These are phyloP conservation scores for Fusarium oxysporum DNA, from an alignment of 2,329 filamentous ascomycete species.

Conservation along the genomic window DNA sequence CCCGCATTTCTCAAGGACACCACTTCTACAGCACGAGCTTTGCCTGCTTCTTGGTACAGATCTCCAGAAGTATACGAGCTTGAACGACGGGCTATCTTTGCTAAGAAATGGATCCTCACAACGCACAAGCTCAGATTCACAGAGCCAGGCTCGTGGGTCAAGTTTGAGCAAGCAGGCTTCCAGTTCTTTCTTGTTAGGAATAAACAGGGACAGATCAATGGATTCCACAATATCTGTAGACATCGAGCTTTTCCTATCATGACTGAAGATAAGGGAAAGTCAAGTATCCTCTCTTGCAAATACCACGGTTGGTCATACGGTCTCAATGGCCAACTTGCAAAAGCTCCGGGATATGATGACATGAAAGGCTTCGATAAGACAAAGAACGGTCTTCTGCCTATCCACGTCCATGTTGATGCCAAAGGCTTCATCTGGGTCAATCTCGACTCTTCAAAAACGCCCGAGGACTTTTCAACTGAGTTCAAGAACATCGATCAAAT, in stretches of 20 bases:
- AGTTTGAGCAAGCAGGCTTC: conserved; percentile 65
- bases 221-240: conserved; percentile 71
- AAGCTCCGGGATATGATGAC: conserved; percentile 68
- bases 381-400: conserved; percentile 63
- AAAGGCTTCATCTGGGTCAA: conserved; percentile 70
- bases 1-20: neutral
- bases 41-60: conserved; percentile 63
- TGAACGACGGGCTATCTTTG: conserved; percentile 66
- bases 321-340: conserved; percentile 66
- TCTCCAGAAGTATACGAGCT: conserved; percentile 64
- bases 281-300: conserved; percentile 66
- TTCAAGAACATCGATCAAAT: conserved; percentile 50
- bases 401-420: conserved; percentile 61
- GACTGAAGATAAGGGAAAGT: conserved; percentile 59
- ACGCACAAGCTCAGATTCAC: conserved; percentile 62
- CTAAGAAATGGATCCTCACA: conserved; percentile 66
- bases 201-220: conserved; percentile 62
- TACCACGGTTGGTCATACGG: conserved; percentile 73
- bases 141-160: conserved; percentile 65
- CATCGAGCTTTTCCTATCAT: conserved; percentile 70
- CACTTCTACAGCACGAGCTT: conserved; percentile 44
- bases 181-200: conserved; percentile 64
- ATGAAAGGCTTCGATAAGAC: conserved; percentile 65
- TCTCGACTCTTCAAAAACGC: conserved; percentile 58
- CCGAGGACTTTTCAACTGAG: conserved; percentile 63